These are phyloP conservation scores for Cyberlindnera mycetangii DNA, from an alignment of 805 yeast species.

Conservation along the genomic window DNA sequence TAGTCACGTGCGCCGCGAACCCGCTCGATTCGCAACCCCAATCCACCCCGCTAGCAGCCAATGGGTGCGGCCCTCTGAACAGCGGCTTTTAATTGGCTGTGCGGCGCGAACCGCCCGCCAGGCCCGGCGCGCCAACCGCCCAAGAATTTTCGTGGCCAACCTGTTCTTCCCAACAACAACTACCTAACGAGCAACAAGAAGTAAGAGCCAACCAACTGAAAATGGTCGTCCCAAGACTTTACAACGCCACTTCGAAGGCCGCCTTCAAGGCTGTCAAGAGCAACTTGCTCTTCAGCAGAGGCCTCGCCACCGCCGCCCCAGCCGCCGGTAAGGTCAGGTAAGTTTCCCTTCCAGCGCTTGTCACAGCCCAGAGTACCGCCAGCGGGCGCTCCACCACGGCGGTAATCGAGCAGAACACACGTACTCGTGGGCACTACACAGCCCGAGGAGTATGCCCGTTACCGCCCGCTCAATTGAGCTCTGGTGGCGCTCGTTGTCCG, in stretches of 20 bases:
- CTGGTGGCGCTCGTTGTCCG: too few relatives aligned
- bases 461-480: neutral
- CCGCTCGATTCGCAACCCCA: neutral
- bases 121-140: too few relatives aligned
- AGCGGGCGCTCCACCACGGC: too few relatives aligned
- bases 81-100: constrained; percentile 15
- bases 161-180: constrained; percentile 3
- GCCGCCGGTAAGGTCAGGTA: constrained; percentile 84
- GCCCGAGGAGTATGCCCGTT: too few relatives aligned
- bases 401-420: too few relatives aligned
- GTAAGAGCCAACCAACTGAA: constrained; percentile 1
- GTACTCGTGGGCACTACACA: too few relatives aligned
- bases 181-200: neutral
- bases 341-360: constrained; percentile 35
- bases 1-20: constrained; percentile 6
- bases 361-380: neutral
- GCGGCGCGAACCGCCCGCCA: constrained; percentile 7
- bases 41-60: constrained; percentile 6
- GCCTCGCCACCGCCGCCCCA: constrained; percentile 77
- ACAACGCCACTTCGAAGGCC: constrained; percentile 69
- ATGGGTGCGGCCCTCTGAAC: constrained; percentile 6
- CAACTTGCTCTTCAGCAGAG: constrained; percentile 68
- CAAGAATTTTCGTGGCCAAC: constrained; percentile 16
- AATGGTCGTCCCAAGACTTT: constrained; percentile 56
- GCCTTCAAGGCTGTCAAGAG: constrained; percentile 89